Conservation (phyloP, 2,329 filamentous ascomycete species). For the Fusarium nelsonii region DNA sequence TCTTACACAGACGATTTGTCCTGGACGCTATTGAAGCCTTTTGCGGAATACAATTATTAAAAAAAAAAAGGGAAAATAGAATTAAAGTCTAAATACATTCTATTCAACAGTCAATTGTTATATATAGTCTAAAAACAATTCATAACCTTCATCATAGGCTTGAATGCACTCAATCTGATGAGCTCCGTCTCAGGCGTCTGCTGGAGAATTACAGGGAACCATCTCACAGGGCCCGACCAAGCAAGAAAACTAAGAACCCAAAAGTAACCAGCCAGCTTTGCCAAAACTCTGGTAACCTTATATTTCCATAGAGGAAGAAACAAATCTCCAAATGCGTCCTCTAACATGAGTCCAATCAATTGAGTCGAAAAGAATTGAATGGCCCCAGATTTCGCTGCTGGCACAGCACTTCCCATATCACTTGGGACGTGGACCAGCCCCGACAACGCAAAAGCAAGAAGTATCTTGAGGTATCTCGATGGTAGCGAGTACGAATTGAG, state of each 20-base stretch:
- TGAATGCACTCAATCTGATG: slow-evolving; percentile 28
- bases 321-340: slow-evolving; percentile 29
- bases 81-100: neutral
- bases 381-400: slow-evolving; percentile 29
- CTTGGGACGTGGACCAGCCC: slow-evolving; percentile 35
- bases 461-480: slow-evolving; percentile 32
- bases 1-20: neutral
- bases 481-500: slow-evolving; percentile 28
- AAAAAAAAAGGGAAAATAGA: neutral
- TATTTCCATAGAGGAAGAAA: slow-evolving; percentile 33
- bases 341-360: slow-evolving; percentile 35
- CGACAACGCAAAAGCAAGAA: slow-evolving; percentile 34
- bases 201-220: slow-evolving; percentile 39
- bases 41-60: neutral
- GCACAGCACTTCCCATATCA: slow-evolving; percentile 37
- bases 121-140: neutral
- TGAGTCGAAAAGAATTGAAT: slow-evolving; percentile 40
- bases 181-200: slow-evolving; percentile 33
- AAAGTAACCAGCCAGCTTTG: slow-evolving; percentile 30
- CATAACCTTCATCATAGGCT: neutral
- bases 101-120: too few relatives aligned
- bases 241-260: slow-evolving; percentile 41
- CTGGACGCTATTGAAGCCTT: neutral
- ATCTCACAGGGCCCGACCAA: slow-evolving; percentile 39
- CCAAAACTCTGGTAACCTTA: neutral